These are phyloP conservation scores for Pythium coloratum DNA, from an alignment of 352 stramenopile species.

Conservation along the genomic window DNA sequence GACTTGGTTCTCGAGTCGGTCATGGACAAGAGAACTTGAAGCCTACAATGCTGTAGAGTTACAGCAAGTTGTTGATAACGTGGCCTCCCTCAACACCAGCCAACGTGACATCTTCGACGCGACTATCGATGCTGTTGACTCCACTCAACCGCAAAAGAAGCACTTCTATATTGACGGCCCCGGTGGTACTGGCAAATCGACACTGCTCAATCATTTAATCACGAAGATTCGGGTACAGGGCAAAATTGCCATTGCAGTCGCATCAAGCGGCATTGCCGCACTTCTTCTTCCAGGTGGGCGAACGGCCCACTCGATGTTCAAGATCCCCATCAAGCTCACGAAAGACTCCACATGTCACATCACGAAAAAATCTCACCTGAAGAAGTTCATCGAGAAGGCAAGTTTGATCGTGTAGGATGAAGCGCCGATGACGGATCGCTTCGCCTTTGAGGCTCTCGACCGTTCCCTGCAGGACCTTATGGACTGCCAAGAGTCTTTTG, in stretches of 20 bases:
- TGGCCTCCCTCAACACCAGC: background rate
- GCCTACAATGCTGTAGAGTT: too few species aligned
- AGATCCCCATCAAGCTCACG: slow-evolving; percentile 25
- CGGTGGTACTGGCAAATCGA: slow-evolving; percentile 34
- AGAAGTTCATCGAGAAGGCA: background rate
- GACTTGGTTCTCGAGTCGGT: background rate
- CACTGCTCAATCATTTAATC: slow-evolving; percentile 18
- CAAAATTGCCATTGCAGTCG: slow-evolving; percentile 28
- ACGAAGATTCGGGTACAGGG: slow-evolving; percentile 21
- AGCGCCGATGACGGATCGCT: background rate
- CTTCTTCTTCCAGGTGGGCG: slow-evolving; percentile 29
- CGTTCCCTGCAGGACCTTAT: background rate
- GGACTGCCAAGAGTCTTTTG: background rate
- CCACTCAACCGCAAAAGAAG: background rate
- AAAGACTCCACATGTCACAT: slow-evolving; percentile 22
- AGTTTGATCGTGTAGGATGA: background rate
- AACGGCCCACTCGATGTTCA: slow-evolving; percentile 38
- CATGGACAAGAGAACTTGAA: slow-evolving; percentile 2
- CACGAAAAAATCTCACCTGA: background rate
- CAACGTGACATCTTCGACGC: slow-evolving; percentile 24
- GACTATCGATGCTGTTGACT: slow-evolving; percentile 9
- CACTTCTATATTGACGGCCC: slow-evolving; percentile 33
- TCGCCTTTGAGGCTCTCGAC: background rate
- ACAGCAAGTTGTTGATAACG: background rate
- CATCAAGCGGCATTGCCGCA: slow-evolving; percentile 36